Evolutionary conservation across 352 stramenopile species (phyloP), one percentile per base, ranked within the genome.

Genomic region (Aphanomyces astaci): DNA sequence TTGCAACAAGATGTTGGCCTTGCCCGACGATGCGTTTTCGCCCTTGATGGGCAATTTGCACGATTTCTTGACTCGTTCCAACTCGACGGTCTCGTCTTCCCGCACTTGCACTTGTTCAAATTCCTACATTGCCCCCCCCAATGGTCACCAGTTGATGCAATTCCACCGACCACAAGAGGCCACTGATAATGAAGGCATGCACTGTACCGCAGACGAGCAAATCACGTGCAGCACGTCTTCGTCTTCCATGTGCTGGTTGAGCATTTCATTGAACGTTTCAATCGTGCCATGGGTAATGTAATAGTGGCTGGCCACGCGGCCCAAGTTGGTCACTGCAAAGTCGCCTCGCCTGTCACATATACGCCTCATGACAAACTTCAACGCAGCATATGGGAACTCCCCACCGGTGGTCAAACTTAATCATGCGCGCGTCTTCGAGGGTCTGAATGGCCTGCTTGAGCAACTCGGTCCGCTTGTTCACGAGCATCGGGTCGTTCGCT

Each of bases 201-300:
- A n/a, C 4, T 2, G 4, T 53, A 65, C 56, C 56, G 56, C 28
- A 17, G 56, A 65, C 36, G 56, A 65, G 36, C 56, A 65, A 39
- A 65, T 65, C 22, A 65, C 56, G 33, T 65, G 24, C 19, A 65
- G 36, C 11, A 65, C 39, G 33, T 46, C 39, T 27, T 71, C 53
- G 43, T 75, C 64, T 1, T 75, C 73, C 28, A 80, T 52, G 74
- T 92, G 78, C 43, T 80, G 79, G 56, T 84, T 78, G 32, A 99
- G 72, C 32, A 96, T 75, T 25, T 98, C 91, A 74, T 99, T 99
- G 66, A 99, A 99, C 24, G 89, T 97, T 63, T 97, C 86, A 31
- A 99, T 97, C 40, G 94, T 99, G 54, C 96, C 94, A 77, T 99
- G 95, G 66, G 94, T 84, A 64, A 99, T 99, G 81, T 99, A 99